phyloP scores from a whole-genome alignment of 2,329 filamentous ascomycete genomes.

The Davidsoniella neocaledoniae region DNA sequence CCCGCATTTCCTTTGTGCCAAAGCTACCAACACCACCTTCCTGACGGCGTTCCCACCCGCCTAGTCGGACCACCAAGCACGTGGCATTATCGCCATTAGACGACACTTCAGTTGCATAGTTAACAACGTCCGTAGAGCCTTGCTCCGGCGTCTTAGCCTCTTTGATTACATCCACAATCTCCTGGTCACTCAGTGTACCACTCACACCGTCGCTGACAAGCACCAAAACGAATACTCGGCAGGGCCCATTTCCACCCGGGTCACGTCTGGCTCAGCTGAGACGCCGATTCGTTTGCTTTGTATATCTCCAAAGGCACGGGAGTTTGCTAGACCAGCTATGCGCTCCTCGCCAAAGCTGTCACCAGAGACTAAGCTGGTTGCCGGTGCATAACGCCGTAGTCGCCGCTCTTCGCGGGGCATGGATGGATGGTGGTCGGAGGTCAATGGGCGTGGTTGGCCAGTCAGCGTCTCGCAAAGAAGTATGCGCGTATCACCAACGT shows the following conservation, averaged over 20 bases:
- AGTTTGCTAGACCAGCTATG: slow-evolving; percentile 85
- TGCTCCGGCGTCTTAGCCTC: slow-evolving; percentile 84
- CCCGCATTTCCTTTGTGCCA: slow-evolving; percentile 80
- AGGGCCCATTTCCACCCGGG: slow-evolving; percentile 58
- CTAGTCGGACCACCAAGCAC: slow-evolving; percentile 48
- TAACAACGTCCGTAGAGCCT: slow-evolving; percentile 60
- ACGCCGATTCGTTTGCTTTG: slow-evolving; percentile 82
- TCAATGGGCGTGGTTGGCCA: slow-evolving; percentile 63
- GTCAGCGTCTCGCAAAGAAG: slow-evolving; percentile 76
- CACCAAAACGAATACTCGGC: slow-evolving; percentile 82
- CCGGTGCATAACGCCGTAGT: slow-evolving; percentile 63
- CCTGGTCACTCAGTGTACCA: slow-evolving; percentile 74
- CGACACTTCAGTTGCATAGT: slow-evolving; percentile 76
- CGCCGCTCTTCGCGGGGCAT: slow-evolving; percentile 68
- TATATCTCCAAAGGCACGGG: slow-evolving; percentile 86
- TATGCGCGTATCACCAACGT: slow-evolving; percentile 86
- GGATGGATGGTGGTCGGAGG: slow-evolving; percentile 85
- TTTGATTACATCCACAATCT: slow-evolving; percentile 91
- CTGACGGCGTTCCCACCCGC: slow-evolving; percentile 53
- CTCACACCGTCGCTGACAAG: slow-evolving; percentile 81
- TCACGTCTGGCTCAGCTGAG: slow-evolving; percentile 81
- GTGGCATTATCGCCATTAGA: slow-evolving; percentile 51
- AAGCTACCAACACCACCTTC: slow-evolving; percentile 81
- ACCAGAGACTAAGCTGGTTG: slow-evolving; percentile 60
- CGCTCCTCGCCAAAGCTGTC: slow-evolving; percentile 97